These are phyloP conservation scores for Pichia nakasei DNA, from an alignment of 805 yeast genomes.

Conservation along the genomic window DNA sequence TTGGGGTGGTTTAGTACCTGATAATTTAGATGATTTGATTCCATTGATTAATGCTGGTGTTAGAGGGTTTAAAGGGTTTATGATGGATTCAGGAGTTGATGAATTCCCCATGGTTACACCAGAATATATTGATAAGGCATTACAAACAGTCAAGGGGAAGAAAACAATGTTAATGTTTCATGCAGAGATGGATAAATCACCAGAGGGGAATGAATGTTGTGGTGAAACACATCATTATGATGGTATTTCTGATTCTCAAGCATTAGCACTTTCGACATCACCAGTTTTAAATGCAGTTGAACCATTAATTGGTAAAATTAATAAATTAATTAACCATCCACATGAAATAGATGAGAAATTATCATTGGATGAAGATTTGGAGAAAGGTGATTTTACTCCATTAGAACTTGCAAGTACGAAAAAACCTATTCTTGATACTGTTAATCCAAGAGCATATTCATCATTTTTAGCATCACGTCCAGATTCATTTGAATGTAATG, in stretches of 20 bases:
- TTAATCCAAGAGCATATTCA: conserved; percentile 57
- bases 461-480: conserved; percentile 82
- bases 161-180: conserved; percentile 82
- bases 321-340: conserved; percentile 22
- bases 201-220: conserved; percentile 20
- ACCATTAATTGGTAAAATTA: conserved; percentile 42
- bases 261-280: conserved; percentile 44
- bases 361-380: conserved; percentile 10
- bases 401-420: conserved; percentile 16
- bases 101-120: conserved; percentile 82
- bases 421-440: conserved; percentile 26
- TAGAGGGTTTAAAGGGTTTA: conserved; percentile 86
- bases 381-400: conserved; percentile 20
- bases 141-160: conserved; percentile 50
- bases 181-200: conserved; percentile 61
- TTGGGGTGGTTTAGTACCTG: conserved; percentile 94
- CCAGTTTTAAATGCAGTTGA: conserved; percentile 51
- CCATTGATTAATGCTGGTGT: conserved; percentile 84
- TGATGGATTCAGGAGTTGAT: conserved; percentile 93
- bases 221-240: conserved; percentile 14
- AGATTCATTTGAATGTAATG: conserved; percentile 78
- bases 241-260: conserved; percentile 40
- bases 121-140: conserved; percentile 55
- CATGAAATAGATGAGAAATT: conserved; percentile 25
- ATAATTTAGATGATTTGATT: conserved; percentile 55